Conservation (phyloP, 2,329 filamentous ascomycete genomes). For the Penicillium sp. region DNA sequence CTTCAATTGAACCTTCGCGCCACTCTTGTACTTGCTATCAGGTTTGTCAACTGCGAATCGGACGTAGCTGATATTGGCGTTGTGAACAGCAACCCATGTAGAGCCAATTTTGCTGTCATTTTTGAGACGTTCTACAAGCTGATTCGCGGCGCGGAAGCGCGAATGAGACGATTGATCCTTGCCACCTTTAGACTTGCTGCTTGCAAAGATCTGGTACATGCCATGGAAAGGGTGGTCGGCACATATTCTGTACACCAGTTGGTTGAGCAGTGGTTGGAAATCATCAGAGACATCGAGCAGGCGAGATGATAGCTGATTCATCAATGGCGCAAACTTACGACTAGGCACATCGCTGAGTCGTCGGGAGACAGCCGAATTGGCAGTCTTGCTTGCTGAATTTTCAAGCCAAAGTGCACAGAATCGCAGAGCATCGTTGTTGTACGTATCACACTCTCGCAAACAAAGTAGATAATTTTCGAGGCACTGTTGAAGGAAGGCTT, state of each 20-base stretch:
- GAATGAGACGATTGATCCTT: slow-evolving; percentile 75
- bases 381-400: slow-evolving; percentile 71
- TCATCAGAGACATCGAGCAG: slow-evolving; percentile 68
- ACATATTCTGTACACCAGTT: slow-evolving; percentile 80
- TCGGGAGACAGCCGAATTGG: slow-evolving; percentile 74
- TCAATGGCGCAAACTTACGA: slow-evolving; percentile 85
- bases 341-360: slow-evolving; percentile 77
- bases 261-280: slow-evolving; percentile 77
- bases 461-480: slow-evolving; percentile 91
- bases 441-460: slow-evolving; percentile 79
- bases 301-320: slow-evolving; percentile 96
- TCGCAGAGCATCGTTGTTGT: slow-evolving; percentile 85
- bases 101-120: slow-evolving; percentile 52
- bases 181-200: slow-evolving; percentile 65
- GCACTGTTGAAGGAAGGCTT: slow-evolving; percentile 82
- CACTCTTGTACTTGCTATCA: slow-evolving; percentile 67
- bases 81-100: slow-evolving; percentile 73
- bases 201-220: slow-evolving; percentile 94
- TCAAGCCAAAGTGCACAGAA: slow-evolving; percentile 96
- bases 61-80: slow-evolving; percentile 68
- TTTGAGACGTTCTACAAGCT: slow-evolving; percentile 64
- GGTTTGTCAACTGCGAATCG: slow-evolving; percentile 48
- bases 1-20: slow-evolving; percentile 64
- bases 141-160: slow-evolving; percentile 71
- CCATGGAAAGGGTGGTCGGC: slow-evolving; percentile 93